Conservation (phyloP, 495 filamentous ascomycete genomes). For the Tuber brumale region DNA sequence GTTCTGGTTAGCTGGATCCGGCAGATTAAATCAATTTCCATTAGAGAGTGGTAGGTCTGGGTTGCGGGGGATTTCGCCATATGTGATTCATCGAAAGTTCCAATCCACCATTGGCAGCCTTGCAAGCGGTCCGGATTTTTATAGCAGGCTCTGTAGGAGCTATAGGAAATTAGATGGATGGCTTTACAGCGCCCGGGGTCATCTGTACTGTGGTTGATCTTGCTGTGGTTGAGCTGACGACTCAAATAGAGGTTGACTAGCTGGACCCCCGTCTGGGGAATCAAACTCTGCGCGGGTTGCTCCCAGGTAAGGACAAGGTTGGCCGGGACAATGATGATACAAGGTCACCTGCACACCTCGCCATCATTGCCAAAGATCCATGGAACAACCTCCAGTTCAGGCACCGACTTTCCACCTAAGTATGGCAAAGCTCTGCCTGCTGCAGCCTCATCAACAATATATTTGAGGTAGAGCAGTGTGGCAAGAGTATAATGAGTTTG, state of each 20-base stretch:
- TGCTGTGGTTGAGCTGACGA: background rate
- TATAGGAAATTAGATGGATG: background rate
- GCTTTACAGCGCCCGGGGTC: too few relatives aligned
- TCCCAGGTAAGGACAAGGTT: background rate
- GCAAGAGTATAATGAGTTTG: constrained; percentile 9
- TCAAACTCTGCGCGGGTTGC: background rate
- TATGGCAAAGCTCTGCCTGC: too few relatives aligned
- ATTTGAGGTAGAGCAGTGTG: too few relatives aligned
- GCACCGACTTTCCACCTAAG: too few relatives aligned
- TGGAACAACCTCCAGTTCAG: too few relatives aligned
- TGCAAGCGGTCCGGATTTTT: background rate
- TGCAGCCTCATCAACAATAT: too few relatives aligned
- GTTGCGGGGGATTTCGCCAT: background rate
- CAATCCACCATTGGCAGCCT: background rate
- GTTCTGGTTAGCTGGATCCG: background rate
- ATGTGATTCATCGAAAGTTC: constrained; percentile 4
- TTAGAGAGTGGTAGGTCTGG: background rate
- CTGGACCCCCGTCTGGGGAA: background rate
- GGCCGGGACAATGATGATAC: background rate
- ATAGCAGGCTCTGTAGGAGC: background rate
- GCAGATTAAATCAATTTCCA: background rate
- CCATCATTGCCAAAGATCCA: too few relatives aligned
- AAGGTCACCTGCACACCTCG: background rate
- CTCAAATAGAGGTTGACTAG: background rate
- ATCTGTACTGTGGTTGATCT: background rate